Conservation (phyloP, 352 stramenopile genomes). For the Phytopythium ostracodes region DNA sequence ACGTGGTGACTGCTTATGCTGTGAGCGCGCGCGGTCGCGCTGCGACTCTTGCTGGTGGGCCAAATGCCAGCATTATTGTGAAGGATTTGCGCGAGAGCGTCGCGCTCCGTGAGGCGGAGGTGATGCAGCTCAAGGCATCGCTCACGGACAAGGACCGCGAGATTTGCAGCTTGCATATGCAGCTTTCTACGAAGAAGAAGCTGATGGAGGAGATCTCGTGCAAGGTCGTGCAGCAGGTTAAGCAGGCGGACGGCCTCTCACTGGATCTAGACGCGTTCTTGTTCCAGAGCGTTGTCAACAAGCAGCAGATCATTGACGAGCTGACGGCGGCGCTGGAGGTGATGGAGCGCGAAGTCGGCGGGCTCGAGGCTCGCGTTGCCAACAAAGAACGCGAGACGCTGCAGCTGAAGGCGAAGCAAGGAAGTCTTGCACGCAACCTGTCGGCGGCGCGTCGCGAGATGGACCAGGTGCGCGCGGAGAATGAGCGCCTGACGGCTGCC, state of each 20-base stretch:
- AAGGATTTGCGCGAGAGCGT: slow-evolving; percentile 25
- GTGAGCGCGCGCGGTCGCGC: slow-evolving; percentile 1
- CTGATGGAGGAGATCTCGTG: slow-evolving; percentile 71
- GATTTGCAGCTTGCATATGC: slow-evolving; percentile 76
- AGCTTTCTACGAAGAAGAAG: slow-evolving; percentile 79
- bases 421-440: slow-evolving; percentile 38
- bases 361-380: slow-evolving; percentile 46
- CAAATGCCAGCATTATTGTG: slow-evolving; percentile 4
- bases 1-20: slow-evolving; percentile 18
- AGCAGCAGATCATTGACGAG: slow-evolving; percentile 64
- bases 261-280: slow-evolving; percentile 73
- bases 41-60: background rate
- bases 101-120: slow-evolving; percentile 32
- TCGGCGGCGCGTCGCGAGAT: slow-evolving; percentile 49
- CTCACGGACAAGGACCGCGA: slow-evolving; percentile 78
- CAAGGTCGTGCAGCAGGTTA: slow-evolving; percentile 53
- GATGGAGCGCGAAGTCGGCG: slow-evolving; percentile 67
- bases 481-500: slow-evolving; percentile 38
- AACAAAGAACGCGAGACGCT: slow-evolving; percentile 52
- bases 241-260: slow-evolving; percentile 28
- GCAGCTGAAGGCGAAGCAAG: slow-evolving; percentile 52
- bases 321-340: slow-evolving; percentile 53
- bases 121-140: slow-evolving; percentile 37
- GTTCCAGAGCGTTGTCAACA: slow-evolving; percentile 67
- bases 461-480: slow-evolving; percentile 51